Conservation (phyloP, 202 grass and related monocot species). For the Panicum hallii region DNA sequence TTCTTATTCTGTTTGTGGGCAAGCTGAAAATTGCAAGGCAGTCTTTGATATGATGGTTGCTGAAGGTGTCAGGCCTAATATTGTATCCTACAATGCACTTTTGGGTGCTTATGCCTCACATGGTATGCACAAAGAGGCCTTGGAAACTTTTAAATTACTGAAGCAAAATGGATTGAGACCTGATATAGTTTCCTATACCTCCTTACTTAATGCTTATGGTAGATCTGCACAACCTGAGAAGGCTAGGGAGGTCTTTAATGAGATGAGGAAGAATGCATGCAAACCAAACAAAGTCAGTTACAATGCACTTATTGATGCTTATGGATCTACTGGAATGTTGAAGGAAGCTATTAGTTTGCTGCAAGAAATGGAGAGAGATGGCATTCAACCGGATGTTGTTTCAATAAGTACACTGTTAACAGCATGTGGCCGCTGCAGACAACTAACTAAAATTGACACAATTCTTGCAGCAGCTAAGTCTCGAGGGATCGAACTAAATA, state of each 20-base stretch:
- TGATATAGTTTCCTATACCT: conserved; percentile 90
- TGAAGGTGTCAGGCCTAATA: conserved; percentile 92
- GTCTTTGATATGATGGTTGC: conserved; percentile 92
- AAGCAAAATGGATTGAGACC: conserved; percentile 70
- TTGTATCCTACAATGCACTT: conserved; percentile 90
- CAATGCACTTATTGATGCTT: conserved; percentile 97
- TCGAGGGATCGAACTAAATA: conserved; percentile 77
- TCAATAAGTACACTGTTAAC: conserved; percentile 94
- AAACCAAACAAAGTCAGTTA: conserved; percentile 97
- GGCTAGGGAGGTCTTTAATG: conserved; percentile 74
- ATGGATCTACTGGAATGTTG: conserved; percentile 84
- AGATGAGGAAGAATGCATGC: conserved; percentile 65
- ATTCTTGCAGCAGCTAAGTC: conserved; percentile 72
- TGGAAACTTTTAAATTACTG: conserved; percentile 74
- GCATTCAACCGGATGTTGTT: conserved; percentile 77
- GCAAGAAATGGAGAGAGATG: conserved; percentile 83
- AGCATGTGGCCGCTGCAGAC: conserved; percentile 66
- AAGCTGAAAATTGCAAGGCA: conserved; percentile 87
- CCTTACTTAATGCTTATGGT: conserved; percentile 93
- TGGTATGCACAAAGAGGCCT: conserved; percentile 80
- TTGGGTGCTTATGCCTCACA: conserved; percentile 84
- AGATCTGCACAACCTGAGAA: conserved; percentile 83
- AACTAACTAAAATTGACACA: conserved; percentile 77
- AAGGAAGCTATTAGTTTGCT: conserved; percentile 71
- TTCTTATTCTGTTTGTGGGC: conserved; percentile 86